Base-by-base conservation (phyloP, 2,329 filamentous ascomycete genomes). In the Cordyceps farinosa region DNA sequence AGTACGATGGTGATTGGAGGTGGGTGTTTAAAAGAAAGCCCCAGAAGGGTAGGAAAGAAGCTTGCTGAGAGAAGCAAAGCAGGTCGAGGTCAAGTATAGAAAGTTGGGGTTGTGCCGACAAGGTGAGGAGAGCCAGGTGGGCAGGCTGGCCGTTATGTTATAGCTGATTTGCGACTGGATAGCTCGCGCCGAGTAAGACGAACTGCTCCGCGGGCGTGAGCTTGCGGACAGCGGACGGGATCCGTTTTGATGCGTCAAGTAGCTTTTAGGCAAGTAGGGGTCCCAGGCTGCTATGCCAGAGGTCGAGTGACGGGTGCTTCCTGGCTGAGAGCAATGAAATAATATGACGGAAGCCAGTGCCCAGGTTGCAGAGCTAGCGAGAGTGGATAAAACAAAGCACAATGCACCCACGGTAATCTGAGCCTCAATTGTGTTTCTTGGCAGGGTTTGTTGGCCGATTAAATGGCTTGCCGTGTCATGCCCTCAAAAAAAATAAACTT, bases 181-280 rank as follows among this genome's bases (percentile, higher is more conserved):
- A 8, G 15, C 44, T 22, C n/a, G 55, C 42, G n/a, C 30, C 44
- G 11, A 38, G 55, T 58, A 40, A 50, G 55, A 58, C 45, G 55
- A 58, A 40, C 55, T 32, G 45, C 55, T 50, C 32, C 44, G 45
- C 45, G 45, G 45, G 56, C 45, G 22, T 34, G 47, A 34, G 36
- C 36, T 59, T 38, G 45, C 56, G 42, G n/a, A 48, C 17, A 45
- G 32, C 55, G 32, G 45, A 32, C 34, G 27, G 55, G 56, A 40
- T 59, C 56, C 56, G 34, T 59, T 51, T 38, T 38, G 34, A 30
- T 50, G 44, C 44, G n/a, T 58, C 55, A 40, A 50, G 56, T 44
- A 22, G 22, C 22, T 22, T 22, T 22, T 22, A 22, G 22, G 55
- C 32, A 34, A 5, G 54, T 57, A 57, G 54, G 40, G 54, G 54